Evolutionary conservation across 352 stramenopile genomes (phyloP), one percentile per base, ranked within the genome.

Genomic region (Globisporangium cederbergense): DNA sequence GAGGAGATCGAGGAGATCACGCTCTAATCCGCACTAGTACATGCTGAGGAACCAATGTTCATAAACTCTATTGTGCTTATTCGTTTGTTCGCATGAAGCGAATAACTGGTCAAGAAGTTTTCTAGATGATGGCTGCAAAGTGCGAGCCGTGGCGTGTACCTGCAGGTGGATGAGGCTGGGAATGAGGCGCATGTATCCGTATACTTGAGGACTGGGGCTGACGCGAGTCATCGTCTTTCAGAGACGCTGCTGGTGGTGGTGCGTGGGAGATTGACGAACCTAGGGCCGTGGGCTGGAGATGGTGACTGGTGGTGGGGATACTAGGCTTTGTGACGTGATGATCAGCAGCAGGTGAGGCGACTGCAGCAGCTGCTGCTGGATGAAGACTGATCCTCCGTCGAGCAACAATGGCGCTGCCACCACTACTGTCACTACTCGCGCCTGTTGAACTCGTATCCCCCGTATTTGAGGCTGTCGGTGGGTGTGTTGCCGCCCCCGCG

Each of bases 1-100:
- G 50, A 56, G 30, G 50, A 56, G 10, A 56, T 56, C 28, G 50
- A 56, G 47, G 77, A 86, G 66, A 81, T 86, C 60, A 73, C 67
- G 18, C 52, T 84, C 49, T 84, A 77, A 45, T 42, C 14, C 22
- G 36, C 9, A 36, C 32, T 8, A 36, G 32, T 36, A 36, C 32
- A 36, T 36, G 32, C 32, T 36, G 32, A 36, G 7, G 2, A 42
- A 42, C 9, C 10, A 42, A 42, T 42, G 36, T 42, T 14, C 36
- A 42, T 42, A 11, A 42, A 42, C 36, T 42, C 36, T 42, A 42
- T 42, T 42, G 36, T 42, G 9, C 36, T 4, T 16, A 42, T 14
- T 42, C 36, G 36, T 42, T 11, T 42, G 36, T 42, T 42, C 11
- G 36, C 36, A 42, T 42, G 36, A 14, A 42, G 9, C 36, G 36